Conservation (phyloP, 768 basidiomycete species). For the Boletus edulis region DNA sequence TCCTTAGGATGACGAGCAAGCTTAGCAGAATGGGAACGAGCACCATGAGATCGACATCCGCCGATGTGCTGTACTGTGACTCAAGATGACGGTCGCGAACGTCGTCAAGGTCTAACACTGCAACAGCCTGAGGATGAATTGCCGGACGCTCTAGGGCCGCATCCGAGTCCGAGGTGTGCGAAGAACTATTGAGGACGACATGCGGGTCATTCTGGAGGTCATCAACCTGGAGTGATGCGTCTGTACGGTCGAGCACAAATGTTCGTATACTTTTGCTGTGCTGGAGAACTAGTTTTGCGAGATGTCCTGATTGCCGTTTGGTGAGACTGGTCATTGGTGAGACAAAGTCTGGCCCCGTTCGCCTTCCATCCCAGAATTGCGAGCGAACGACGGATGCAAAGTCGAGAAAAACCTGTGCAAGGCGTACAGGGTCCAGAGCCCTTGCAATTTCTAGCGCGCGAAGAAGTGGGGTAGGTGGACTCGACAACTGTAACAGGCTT, state of each 20-base stretch:
- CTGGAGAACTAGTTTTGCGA: conserved; percentile 12
- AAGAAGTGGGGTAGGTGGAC: background rate
- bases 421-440: conserved; percentile 7
- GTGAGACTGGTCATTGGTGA: conserved; percentile 17
- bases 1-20: conserved; percentile 7
- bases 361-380: conserved; percentile 20
- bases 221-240: background rate
- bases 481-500: too few species aligned
- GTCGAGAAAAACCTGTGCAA: conserved; percentile 15
- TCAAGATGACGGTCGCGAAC: background rate
- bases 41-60: conserved; percentile 9
- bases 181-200: background rate
- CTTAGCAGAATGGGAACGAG: conserved; percentile 13
- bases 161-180: background rate
- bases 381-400: conserved; percentile 12
- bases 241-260: background rate
- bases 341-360: conserved; percentile 20
- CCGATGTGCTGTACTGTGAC: conserved; percentile 10
- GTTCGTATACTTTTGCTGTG: conserved; percentile 6
- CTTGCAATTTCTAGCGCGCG: conserved; percentile 3
- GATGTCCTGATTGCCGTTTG: conserved; percentile 17
- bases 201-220: background rate
- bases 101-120: conserved; percentile 11
- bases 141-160: background rate
- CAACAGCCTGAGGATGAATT: conserved; percentile 3